Conservation (phyloP, 2,329 filamentous ascomycete species). For the Fusarium annulatum region DNA sequence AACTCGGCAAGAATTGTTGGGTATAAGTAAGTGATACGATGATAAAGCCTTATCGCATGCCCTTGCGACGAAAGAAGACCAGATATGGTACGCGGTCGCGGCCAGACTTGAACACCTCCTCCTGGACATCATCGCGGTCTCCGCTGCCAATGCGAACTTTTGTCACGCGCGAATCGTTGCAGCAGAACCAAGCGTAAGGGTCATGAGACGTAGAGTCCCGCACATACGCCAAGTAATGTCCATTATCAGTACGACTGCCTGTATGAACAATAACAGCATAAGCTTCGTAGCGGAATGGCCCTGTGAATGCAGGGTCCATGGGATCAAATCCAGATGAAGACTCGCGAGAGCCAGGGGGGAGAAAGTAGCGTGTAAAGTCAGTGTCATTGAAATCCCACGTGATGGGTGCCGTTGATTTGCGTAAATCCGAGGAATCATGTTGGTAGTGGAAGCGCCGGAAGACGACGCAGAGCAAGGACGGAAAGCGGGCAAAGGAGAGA, state of each 20-base stretch:
- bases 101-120: conserved; percentile 54
- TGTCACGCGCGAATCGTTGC: conserved; percentile 59
- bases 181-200: conserved; percentile 60
- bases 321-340: conserved; percentile 45
- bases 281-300: conserved; percentile 81
- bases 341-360: conserved; percentile 50
- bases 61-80: conserved; percentile 58
- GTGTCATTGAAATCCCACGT: conserved; percentile 81
- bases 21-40: not conserved
- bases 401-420: conserved; percentile 77
- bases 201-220: conserved; percentile 63
- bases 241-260: conserved; percentile 73
- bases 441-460: conserved; percentile 70
- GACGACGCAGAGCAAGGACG: conserved; percentile 81
- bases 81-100: conserved; percentile 58
- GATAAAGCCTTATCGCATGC: conserved; percentile 27
- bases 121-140: conserved; percentile 49
- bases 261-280: conserved; percentile 86
- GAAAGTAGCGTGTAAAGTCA: conserved; percentile 60
- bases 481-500: conserved; percentile 80
- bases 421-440: conserved; percentile 50
- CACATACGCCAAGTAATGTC: conserved; percentile 83
- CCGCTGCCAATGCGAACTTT: conserved; percentile 56
- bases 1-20: not conserved
- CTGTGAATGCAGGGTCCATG: conserved; percentile 55